A percentile compares a stretch with the other conserved stretches of the same genome.
Conservation (phyloP, 352 stramenopile genomes). For the Globisporangium megalacanthum region DNA sequence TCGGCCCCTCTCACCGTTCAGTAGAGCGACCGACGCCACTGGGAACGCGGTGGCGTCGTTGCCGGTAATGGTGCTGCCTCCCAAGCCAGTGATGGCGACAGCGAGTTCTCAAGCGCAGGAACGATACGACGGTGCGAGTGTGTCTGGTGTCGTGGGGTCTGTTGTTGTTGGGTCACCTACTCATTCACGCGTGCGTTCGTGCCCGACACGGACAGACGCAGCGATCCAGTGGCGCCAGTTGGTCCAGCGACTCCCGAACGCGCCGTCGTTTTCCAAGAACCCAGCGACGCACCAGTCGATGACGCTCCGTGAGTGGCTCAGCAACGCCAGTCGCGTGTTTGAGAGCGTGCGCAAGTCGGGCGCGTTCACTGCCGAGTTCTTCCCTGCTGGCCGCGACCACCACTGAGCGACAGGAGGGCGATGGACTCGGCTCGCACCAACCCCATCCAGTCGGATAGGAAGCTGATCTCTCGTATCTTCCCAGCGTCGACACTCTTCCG, state of each 20-base stretch:
- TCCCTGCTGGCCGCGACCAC: constrained; percentile 29
- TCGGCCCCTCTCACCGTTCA: not conserved
- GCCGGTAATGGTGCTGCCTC: constrained; percentile 10
- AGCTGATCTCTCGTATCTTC: no score
- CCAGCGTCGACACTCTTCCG: no score
- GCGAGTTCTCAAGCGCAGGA: constrained; percentile 15
- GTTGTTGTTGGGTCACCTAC: constrained; percentile 6
- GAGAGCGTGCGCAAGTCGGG: constrained; percentile 63
- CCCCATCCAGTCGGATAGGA: no score
- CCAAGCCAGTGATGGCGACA: not conserved
- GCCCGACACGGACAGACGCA: constrained; percentile 2
- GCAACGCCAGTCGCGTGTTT: constrained; percentile 61
- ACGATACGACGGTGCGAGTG: constrained; percentile 28
- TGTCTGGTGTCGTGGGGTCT: constrained; percentile 11
- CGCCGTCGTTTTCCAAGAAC: constrained; percentile 18
- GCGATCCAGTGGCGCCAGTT: constrained; percentile 9
- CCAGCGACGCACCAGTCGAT: constrained; percentile 15
- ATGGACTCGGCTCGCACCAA: no score
- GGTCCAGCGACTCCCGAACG: constrained; percentile 15
- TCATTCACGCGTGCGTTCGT: not conserved
- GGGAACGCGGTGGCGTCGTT: not conserved
- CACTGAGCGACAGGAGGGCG: constrained; percentile 17
- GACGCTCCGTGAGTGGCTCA: constrained; percentile 74
- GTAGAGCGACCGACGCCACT: not conserved
- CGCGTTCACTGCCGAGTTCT: constrained; percentile 44